phyloP scores from a whole-genome alignment of 225 moss, liverwort and hornwort species.

The Bryum argenteum region DNA sequence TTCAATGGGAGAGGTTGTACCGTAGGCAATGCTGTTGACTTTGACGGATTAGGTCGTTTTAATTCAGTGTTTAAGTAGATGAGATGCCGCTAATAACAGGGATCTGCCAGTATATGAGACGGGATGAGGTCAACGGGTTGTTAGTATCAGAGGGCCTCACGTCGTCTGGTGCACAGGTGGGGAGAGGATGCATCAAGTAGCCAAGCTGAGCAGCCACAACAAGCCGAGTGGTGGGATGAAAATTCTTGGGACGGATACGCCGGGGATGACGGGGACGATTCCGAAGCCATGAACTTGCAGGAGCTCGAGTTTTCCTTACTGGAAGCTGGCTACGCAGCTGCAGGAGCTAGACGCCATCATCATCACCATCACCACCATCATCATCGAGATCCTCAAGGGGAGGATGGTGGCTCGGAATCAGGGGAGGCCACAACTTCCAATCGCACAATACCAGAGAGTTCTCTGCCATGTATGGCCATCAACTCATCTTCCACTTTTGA shows the following conservation, averaged over 20 bases:
- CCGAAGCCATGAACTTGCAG: slow-evolving; percentile 64
- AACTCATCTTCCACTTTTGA: slow-evolving; percentile 1
- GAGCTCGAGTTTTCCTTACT: slow-evolving; percentile 69
- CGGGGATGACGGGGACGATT: slow-evolving; percentile 49
- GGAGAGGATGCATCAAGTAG: slow-evolving; percentile 65
- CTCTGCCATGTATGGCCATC: slow-evolving; percentile 49
- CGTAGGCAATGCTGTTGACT: not conserved
- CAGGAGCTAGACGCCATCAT: slow-evolving; percentile 40
- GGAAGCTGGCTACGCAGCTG: slow-evolving; percentile 78
- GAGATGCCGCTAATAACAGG: not conserved
- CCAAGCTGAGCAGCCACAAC: slow-evolving; percentile 39
- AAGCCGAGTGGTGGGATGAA: slow-evolving; percentile 73
- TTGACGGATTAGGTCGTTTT: slow-evolving; percentile 6
- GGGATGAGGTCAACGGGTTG: not conserved
- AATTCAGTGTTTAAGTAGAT: not conserved
- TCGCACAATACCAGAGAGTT: slow-evolving; percentile 40
- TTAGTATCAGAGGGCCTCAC: not conserved
- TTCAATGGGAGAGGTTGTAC: not conserved
- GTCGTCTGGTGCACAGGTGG: slow-evolving; percentile 42
- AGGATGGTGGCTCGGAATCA: slow-evolving; percentile 37
- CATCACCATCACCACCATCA: slow-evolving; percentile 25
- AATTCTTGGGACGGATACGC: slow-evolving; percentile 59
- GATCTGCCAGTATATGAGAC: not conserved
- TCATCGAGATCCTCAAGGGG: slow-evolving; percentile 28
- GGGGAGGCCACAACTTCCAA: slow-evolving; percentile 52